A percentile compares a stretch with the other conserved stretches of the same genome.
phyloP scores from a whole-genome alignment of 75 land plant species.

The Pinus albicaulis region DNA sequence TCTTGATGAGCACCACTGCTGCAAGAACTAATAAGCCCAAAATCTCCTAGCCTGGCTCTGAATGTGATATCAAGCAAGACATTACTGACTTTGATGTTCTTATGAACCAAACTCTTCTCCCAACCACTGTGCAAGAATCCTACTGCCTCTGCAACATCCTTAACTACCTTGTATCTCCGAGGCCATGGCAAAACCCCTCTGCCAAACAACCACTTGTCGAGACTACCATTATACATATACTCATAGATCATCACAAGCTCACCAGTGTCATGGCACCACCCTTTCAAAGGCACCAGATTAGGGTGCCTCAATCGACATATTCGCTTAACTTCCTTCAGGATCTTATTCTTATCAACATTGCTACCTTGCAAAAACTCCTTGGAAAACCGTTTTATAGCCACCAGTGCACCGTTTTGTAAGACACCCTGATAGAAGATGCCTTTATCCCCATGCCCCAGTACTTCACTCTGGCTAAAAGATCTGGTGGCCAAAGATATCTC shows the following conservation, averaged over 20 bases:
- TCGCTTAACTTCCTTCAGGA: conserved; percentile 22
- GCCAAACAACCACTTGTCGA: conserved; percentile 41
- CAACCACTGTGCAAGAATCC: conserved; percentile 37
- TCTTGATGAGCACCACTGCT: conserved; percentile 14
- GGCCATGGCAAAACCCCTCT: conserved; percentile 37
- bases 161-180: conserved; percentile 34
- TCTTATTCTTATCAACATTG: conserved; percentile 11
- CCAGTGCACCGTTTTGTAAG: conserved; percentile 35
- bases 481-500: conserved; percentile 55
- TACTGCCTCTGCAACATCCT: conserved; percentile 40
- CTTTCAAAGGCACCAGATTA: conserved; percentile 46
- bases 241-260: conserved; percentile 29
- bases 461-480: conserved; percentile 34
- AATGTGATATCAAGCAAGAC: conserved; percentile 46
- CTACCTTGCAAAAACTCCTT: conserved; percentile 9
- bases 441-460: conserved; percentile 43
- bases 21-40: conserved; percentile 28
- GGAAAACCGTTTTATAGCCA: conserved; percentile 55
- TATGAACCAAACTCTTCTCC: conserved; percentile 44
- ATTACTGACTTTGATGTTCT: conserved; percentile 52
- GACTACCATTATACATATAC: conserved; percentile 41
- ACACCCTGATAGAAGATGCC: conserved; percentile 45
- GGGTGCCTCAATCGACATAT: conserved; percentile 49
- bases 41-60: conserved; percentile 51
- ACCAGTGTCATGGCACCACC: conserved; percentile 41